These are phyloP conservation scores for Monosporozyma solicola DNA, from an alignment of 805 yeast genomes.

Conservation along the genomic window DNA sequence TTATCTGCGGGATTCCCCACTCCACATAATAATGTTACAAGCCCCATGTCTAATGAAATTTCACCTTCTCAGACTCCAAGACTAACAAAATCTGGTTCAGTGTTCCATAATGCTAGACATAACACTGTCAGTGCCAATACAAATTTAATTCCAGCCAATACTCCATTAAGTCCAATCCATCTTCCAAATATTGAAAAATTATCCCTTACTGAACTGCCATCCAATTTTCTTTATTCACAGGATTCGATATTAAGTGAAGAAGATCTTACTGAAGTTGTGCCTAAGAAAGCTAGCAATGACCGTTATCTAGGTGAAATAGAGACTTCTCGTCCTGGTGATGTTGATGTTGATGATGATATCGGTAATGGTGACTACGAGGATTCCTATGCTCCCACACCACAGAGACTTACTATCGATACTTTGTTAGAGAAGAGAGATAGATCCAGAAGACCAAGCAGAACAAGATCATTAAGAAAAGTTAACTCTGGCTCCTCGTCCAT, in stretches of 20 bases:
- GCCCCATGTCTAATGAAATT: background rate
- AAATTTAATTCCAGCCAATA: background rate
- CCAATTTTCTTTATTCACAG: slow-evolving; percentile 13
- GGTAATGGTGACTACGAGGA: slow-evolving; percentile 1
- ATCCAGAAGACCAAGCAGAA: slow-evolving; percentile 1
- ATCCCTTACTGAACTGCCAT: slow-evolving; percentile 9
- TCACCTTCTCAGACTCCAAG: slow-evolving; percentile 14
- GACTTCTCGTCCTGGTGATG: background rate
- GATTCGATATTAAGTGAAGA: slow-evolving; percentile 19
- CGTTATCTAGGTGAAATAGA: background rate
- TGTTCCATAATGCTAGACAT: background rate
- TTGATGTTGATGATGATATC: too few species aligned
- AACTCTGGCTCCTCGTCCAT: slow-evolving; percentile 8
- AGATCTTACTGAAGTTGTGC: slow-evolving; percentile 8
- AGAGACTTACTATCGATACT: slow-evolving; percentile 8
- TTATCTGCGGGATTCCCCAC: background rate
- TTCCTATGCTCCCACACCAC: slow-evolving; percentile 3
- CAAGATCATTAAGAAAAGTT: slow-evolving; percentile 7
- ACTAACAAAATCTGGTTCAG: background rate
- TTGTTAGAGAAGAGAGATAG: slow-evolving; percentile 6
- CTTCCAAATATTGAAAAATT: slow-evolving; percentile 15
- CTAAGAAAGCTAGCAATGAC: background rate
- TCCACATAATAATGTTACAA: background rate
- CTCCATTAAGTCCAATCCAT: slow-evolving; percentile 1
- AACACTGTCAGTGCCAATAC: background rate